phyloP scores from a whole-genome alignment of 495 filamentous ascomycete genomes.

The Melanomma pulvis-pyrius region DNA sequence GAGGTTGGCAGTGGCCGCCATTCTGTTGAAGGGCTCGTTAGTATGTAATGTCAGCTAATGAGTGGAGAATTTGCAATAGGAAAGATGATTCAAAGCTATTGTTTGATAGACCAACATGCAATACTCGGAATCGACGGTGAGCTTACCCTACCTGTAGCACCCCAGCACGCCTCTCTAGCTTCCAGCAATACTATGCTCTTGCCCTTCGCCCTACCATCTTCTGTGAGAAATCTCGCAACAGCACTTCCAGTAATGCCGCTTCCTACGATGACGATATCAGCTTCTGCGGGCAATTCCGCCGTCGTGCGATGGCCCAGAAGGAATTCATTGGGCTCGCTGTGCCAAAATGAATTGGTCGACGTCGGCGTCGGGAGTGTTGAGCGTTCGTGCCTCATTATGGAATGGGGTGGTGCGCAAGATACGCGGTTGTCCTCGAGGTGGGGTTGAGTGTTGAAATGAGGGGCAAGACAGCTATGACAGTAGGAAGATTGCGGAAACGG shows the following conservation, averaged over 20 bases:
- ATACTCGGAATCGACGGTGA: background rate
- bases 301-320: constrained; percentile 65
- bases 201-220: constrained; percentile 45
- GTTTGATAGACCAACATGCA: background rate
- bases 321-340: constrained; percentile 57
- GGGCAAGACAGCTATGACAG: background rate
- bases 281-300: constrained; percentile 55
- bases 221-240: constrained; percentile 64
- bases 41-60: background rate
- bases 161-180: constrained; percentile 75
- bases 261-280: constrained; percentile 72
- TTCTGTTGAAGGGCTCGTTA: constrained; percentile 50
- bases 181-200: constrained; percentile 71
- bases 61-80: background rate
- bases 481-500: background rate
- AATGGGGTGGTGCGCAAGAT: background rate
- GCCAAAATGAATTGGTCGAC: constrained; percentile 73
- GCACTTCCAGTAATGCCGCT: constrained; percentile 72
- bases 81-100: background rate
- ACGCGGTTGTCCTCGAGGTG: background rate
- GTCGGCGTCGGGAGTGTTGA: constrained; percentile 29
- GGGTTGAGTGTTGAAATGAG: background rate
- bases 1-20: constrained; percentile 74
- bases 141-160: constrained; percentile 73
- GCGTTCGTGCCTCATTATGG: constrained; percentile 21